These are phyloP conservation scores for Psilocybe cyanescens DNA, from an alignment of 768 basidiomycete species.

Conservation along the genomic window DNA sequence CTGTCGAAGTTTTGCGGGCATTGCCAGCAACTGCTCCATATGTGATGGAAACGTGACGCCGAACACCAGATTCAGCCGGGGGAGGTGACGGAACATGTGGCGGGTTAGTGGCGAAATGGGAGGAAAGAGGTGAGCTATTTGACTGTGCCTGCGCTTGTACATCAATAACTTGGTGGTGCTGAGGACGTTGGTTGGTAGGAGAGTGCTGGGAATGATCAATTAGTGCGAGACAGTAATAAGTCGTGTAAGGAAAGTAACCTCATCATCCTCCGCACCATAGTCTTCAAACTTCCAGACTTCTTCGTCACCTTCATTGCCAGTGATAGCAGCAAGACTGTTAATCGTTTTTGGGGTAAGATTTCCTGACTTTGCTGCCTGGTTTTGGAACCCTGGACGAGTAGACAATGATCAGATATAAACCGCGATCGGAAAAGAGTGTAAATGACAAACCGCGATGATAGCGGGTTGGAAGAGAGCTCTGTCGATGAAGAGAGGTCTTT, in stretches of 20 bases:
- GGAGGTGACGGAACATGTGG: conserved; percentile 69
- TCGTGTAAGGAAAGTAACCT: conserved; percentile 43
- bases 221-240: conserved; percentile 9
- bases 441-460: conserved; percentile 69
- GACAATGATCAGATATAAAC: conserved; percentile 19
- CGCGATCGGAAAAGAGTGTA: conserved; percentile 23
- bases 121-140: conserved; percentile 62
- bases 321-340: conserved; percentile 85
- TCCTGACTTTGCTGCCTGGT: conserved; percentile 55
- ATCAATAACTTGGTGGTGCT: conserved; percentile 56
- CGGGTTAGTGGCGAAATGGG: conserved; percentile 53
- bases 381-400: conserved; percentile 52
- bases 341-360: conserved; percentile 71
- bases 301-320: conserved; percentile 86
- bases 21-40: conserved; percentile 63
- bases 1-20: conserved; percentile 50
- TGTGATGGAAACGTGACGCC: conserved; percentile 81
- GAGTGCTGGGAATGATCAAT: conserved; percentile 23
- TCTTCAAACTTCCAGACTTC: conserved; percentile 83
- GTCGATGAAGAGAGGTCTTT: conserved; percentile 78
- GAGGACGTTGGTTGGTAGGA: conserved; percentile 29
- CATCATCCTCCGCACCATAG: conserved; percentile 63
- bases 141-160: conserved; percentile 38
- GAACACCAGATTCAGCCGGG: conserved; percentile 69
- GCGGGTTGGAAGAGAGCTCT: conserved; percentile 79